phyloP scores from a whole-genome alignment of 228 moss, liverwort and hornwort genomes.

The Sphagnum magellanicum region DNA sequence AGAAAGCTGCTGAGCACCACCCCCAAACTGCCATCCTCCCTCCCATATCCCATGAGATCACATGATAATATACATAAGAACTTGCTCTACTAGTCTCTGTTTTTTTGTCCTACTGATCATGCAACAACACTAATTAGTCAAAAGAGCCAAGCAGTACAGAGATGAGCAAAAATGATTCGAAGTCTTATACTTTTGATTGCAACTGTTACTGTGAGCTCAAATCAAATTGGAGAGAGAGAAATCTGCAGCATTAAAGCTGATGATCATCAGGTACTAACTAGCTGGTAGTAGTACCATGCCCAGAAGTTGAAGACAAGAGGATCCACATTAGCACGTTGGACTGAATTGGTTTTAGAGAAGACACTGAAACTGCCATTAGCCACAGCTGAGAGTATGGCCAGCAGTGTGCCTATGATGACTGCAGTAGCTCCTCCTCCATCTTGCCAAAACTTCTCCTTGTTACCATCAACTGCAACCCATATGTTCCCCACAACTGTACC shows the following conservation, averaged over 20 bases:
- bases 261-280: too few relatives aligned
- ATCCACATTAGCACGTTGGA: slow-evolving; percentile 25
- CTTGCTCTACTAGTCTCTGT: too few relatives aligned
- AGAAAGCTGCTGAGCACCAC: slow-evolving; percentile 1
- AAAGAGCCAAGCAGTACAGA: background rate
- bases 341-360: slow-evolving; percentile 19
- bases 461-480: slow-evolving; percentile 27
- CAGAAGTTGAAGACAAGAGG: slow-evolving; percentile 35
- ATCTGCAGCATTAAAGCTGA: too few relatives aligned
- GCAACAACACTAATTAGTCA: too few relatives aligned
- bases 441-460: slow-evolving; percentile 28
- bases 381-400: slow-evolving; percentile 23
- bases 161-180: background rate
- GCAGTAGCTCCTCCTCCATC: slow-evolving; percentile 25
- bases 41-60: too few relatives aligned
- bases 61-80: too few relatives aligned
- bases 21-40: slow-evolving; percentile 1
- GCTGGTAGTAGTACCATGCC: slow-evolving; percentile 17
- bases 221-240: too few relatives aligned
- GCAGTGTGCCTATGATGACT: slow-evolving; percentile 12
- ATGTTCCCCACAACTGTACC: slow-evolving; percentile 14
- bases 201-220: background rate
- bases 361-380: slow-evolving; percentile 38
- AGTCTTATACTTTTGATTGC: background rate
- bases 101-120: too few relatives aligned